phyloP scores from a whole-genome alignment of 306 rosid genomes.

The Cicer arietinum region DNA sequence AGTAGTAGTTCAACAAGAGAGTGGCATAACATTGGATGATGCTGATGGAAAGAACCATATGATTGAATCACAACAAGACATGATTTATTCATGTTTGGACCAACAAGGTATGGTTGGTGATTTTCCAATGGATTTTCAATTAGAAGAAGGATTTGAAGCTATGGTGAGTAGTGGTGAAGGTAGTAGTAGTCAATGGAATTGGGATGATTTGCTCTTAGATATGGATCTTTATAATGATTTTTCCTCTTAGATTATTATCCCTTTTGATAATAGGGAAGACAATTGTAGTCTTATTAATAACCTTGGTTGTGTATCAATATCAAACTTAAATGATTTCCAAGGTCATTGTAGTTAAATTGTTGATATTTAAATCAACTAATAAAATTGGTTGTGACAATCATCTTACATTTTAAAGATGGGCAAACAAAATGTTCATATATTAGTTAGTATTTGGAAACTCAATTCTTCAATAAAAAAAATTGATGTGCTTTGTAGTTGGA shows the following conservation, averaged over 20 bases:
- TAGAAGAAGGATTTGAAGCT: conserved; percentile 46
- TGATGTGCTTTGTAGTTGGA: too few species aligned
- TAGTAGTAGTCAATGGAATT: conserved; percentile 51
- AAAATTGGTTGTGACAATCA: not conserved
- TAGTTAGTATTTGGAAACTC: too few species aligned
- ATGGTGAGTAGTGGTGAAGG: conserved; percentile 45
- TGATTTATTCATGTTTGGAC: conserved; percentile 43
- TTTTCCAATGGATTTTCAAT: conserved; percentile 49
- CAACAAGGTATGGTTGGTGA: conserved; percentile 41
- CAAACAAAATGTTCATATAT: too few species aligned
- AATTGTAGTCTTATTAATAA: conserved; percentile 15
- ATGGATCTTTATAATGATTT: conserved; percentile 54
- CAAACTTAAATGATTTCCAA: conserved; percentile 26
- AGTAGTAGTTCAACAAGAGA: conserved; percentile 39
- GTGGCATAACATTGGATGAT: conserved; percentile 23
- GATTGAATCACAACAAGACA: conserved; percentile 41
- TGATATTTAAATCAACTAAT: not conserved
- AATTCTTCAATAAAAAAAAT: too few species aligned
- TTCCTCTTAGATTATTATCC: conserved; percentile 32
- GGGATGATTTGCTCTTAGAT: conserved; percentile 64
- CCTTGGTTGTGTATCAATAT: conserved; percentile 37
- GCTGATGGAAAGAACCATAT: conserved; percentile 41
- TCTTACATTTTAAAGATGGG: too few species aligned
- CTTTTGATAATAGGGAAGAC: conserved; percentile 1
- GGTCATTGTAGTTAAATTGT: conserved; percentile 16